Conservation (phyloP, 495 filamentous ascomycete genomes). For the Schizothecium vesticola region DNA sequence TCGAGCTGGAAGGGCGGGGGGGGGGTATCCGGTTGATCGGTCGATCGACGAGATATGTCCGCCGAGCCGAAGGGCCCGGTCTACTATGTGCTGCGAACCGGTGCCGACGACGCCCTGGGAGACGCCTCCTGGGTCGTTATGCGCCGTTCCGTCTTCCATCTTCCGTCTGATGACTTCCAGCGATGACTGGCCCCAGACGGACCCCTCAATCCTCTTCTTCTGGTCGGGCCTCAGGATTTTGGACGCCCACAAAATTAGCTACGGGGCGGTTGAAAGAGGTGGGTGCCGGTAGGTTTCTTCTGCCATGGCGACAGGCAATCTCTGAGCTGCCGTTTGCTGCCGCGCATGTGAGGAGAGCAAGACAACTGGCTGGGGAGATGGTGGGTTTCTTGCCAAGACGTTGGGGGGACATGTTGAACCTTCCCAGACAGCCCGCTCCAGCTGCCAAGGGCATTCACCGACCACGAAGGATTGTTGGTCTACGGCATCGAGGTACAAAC, state of each 20-base stretch:
- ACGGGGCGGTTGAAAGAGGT: neutral
- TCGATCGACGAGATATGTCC: neutral
- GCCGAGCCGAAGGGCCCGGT: neutral
- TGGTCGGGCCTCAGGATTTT: neutral
- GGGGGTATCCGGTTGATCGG: neutral
- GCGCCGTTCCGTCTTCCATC: neutral
- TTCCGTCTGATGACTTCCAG: neutral
- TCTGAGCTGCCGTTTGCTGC: neutral
- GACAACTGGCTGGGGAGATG: conserved; percentile 1
- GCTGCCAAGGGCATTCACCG: conserved; percentile 5
- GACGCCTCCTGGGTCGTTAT: neutral
- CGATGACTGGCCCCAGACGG: neutral
- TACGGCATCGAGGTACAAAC: neutral
- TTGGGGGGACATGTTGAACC: conserved; percentile 12
- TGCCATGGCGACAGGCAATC: neutral
- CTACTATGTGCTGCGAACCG: too few relatives aligned
- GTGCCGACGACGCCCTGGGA: too few relatives aligned
- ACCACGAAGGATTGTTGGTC: neutral
- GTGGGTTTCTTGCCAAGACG: conserved; percentile 11
- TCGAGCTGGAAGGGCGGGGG: neutral
- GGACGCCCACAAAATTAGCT: neutral
- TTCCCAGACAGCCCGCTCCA: neutral
- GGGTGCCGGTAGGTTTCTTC: neutral
- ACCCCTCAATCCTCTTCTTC: neutral
- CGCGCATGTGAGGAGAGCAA: conserved; percentile 1